A percentile compares a stretch with the other conserved stretches of the same genome.
Conservation (phyloP, 2,329 filamentous ascomycete species). For the Diplodia scrobiculata region DNA sequence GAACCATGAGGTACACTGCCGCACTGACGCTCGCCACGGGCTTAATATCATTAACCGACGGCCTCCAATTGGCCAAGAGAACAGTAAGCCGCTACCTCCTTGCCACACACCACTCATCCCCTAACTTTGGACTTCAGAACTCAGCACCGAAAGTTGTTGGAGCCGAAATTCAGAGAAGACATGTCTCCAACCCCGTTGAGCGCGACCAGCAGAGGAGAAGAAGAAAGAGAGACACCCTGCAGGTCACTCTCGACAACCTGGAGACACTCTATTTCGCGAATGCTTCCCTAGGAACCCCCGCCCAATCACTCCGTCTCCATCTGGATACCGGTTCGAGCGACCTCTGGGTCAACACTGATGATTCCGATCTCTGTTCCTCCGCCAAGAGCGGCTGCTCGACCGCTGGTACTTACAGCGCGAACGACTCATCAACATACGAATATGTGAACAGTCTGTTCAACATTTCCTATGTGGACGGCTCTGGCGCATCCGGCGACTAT, state of each 20-base stretch:
- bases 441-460: slow-evolving; percentile 78
- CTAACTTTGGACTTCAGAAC: not conserved
- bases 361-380: slow-evolving; percentile 61
- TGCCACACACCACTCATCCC: not conserved
- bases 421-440: slow-evolving; percentile 72
- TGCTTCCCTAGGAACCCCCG: slow-evolving; percentile 59
- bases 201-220: slow-evolving; percentile 52
- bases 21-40: slow-evolving; percentile 36
- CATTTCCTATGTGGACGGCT: slow-evolving; percentile 84
- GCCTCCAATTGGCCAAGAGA: slow-evolving; percentile 39
- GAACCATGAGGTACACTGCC: slow-evolving; percentile 40
- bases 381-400: slow-evolving; percentile 57
- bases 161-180: slow-evolving; percentile 55
- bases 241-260: slow-evolving; percentile 58
- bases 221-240: slow-evolving; percentile 45
- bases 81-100: slow-evolving; percentile 37
- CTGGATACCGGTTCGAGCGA: slow-evolving; percentile 66
- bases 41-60: slow-evolving; percentile 38
- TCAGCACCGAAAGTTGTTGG: slow-evolving; percentile 50
- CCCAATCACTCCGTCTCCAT: slow-evolving; percentile 58
- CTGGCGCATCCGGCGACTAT: slow-evolving; percentile 76
- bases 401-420: slow-evolving; percentile 69
- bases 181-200: slow-evolving; percentile 47
- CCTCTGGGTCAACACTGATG: slow-evolving; percentile 66
- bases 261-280: slow-evolving; percentile 63